These are phyloP conservation scores for Purshia tridentata DNA, from an alignment of 306 rosid species.

Conservation along the genomic window DNA sequence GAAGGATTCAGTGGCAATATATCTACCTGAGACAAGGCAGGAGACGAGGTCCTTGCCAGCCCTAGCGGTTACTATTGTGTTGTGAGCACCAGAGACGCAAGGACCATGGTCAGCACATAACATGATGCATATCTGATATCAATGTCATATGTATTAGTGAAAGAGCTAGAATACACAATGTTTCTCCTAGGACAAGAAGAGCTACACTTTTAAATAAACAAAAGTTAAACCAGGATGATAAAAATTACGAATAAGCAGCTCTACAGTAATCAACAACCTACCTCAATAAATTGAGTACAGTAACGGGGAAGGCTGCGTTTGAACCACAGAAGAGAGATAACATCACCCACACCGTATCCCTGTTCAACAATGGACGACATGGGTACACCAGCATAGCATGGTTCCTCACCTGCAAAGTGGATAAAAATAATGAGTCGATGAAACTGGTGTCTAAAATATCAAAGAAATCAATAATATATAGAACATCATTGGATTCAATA, in stretches of 20 bases:
- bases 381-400: constrained; percentile 97
- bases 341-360: constrained; percentile 94
- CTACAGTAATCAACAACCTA: constrained; percentile 29
- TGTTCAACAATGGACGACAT: constrained; percentile 96
- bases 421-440: constrained; percentile 27
- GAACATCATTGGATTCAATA: constrained; percentile 15
- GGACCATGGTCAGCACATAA: constrained; percentile 99
- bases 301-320: constrained; percentile 98
- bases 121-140: constrained; percentile 84
- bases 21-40: constrained; percentile 86
- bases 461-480: background rate
- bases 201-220: background rate
- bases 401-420: constrained; percentile 82
- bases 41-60: constrained; percentile 99
- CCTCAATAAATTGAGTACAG: constrained; percentile 96
- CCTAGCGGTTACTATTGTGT: constrained; percentile 94
- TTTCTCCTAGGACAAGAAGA: background rate
- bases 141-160: constrained; percentile 33
- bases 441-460: constrained; percentile 17
- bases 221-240: background rate
- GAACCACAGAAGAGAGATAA: constrained; percentile 95
- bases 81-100: constrained; percentile 98
- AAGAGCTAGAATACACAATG: constrained; percentile 4
- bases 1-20: constrained; percentile 18
- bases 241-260: background rate